These are phyloP conservation scores for Cladosporium sp. DNA, from an alignment of 2,329 filamentous ascomycete species.

Conservation along the genomic window DNA sequence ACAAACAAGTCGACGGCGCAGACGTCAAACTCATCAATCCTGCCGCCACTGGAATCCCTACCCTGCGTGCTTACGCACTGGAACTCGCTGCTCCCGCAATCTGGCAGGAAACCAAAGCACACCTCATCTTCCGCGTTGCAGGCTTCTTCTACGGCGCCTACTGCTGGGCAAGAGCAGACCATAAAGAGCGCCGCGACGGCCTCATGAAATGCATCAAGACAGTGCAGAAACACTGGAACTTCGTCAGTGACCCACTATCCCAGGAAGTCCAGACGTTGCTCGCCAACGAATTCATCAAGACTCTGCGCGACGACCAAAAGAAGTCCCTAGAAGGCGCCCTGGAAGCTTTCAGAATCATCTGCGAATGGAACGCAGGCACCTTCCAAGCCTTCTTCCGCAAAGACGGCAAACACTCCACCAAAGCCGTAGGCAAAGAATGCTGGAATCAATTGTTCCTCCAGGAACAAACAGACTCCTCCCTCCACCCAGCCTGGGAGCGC, in stretches of 20 bases:
- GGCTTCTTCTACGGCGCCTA: neutral
- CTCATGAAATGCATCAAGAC: neutral
- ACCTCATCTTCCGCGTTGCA: neutral
- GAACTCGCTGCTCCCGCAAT: neutral
- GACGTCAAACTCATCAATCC: neutral
- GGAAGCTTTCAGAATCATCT: neutral
- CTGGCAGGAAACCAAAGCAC: neutral
- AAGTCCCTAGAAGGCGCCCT: neutral
- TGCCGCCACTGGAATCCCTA: neutral
- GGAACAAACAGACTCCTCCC: neutral
- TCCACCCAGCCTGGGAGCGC: neutral
- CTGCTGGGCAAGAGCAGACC: neutral
- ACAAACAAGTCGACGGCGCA: neutral
- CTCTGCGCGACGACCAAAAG: neutral
- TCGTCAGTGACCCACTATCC: too few relatives aligned
- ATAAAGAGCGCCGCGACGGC: neutral
- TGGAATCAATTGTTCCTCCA: conserved; percentile 2
- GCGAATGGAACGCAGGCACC: neutral
- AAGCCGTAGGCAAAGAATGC: neutral
- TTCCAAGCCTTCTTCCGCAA: conserved; percentile 8
- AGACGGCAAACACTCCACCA: neutral
- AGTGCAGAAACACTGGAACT: too few relatives aligned
- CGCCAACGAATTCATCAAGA: neutral
- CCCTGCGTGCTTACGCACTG: neutral
- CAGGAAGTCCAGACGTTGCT: too few relatives aligned